These are phyloP conservation scores for Chamaecyparis obtusa DNA, from an alignment of 75 land plant species.

Conservation along the genomic window DNA sequence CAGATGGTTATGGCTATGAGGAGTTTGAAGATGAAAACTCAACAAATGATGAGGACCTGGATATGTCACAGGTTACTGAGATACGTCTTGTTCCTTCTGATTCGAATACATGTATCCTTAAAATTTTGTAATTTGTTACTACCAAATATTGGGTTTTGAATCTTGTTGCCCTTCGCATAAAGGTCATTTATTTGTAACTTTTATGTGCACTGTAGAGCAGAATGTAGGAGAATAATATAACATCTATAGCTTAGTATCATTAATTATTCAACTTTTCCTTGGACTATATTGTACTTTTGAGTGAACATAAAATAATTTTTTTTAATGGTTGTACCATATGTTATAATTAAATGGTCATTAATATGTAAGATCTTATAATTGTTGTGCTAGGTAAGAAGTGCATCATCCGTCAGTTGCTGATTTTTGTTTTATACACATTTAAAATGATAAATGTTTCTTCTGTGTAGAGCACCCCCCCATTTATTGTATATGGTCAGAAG, in stretches of 20 bases:
- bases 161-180: neutral
- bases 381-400: neutral
- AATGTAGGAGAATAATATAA: neutral
- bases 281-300: neutral
- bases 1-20: slow-evolving; percentile 46
- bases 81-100: slow-evolving; percentile 96
- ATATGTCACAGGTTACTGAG: slow-evolving; percentile 67
- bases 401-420: neutral
- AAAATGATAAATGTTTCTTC: neutral
- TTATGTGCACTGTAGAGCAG: no score
- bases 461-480: neutral
- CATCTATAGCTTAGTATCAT: neutral
- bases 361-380: neutral
- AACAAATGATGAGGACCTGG: slow-evolving; percentile 33
- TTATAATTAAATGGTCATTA: neutral
- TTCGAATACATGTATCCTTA: slow-evolving; percentile 76
- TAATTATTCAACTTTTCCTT: neutral
- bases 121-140: neutral
- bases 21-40: slow-evolving; percentile 55
- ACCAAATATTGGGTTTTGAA: neutral
- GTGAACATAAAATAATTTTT: neutral
- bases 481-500: neutral
- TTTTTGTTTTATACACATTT: neutral
- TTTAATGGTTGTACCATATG: neutral
- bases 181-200: neutral